Evolutionary conservation across 805 yeast species (phyloP).

Genomic region (Komagataella pastoris): DNA sequence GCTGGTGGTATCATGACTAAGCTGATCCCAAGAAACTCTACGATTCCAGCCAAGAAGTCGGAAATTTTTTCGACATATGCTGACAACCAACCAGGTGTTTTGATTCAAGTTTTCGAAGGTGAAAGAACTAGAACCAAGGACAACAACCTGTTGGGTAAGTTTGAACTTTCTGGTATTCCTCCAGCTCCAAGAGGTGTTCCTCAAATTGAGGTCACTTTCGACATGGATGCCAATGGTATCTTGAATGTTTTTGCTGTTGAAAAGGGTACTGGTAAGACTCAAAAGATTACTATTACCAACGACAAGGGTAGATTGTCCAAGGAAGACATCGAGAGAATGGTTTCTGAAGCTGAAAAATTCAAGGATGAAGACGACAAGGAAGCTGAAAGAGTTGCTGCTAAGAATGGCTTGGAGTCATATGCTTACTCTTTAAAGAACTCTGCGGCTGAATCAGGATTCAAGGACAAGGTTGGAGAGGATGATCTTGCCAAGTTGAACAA

Average conservation of each 20-base stretch:
- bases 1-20: constrained; percentile 99
- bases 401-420: constrained; percentile 92
- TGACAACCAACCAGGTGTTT: constrained; percentile 97
- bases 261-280: constrained; percentile 97
- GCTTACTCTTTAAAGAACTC: constrained; percentile 88
- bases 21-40: constrained; percentile 95
- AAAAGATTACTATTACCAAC: constrained; percentile 94
- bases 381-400: constrained; percentile 83
- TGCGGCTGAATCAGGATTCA: constrained; percentile 58
- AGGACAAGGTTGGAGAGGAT: constrained; percentile 45
- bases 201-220: constrained; percentile 95
- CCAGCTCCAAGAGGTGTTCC: constrained; percentile 99
- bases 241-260: constrained; percentile 92
- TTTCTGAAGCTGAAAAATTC: constrained; percentile 92
- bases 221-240: constrained; percentile 95
- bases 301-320: constrained; percentile 97
- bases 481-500: constrained; percentile 31
- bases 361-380: constrained; percentile 95
- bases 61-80: constrained; percentile 95
- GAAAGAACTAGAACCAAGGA: constrained; percentile 95
- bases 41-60: constrained; percentile 95
- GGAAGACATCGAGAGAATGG: constrained; percentile 98
- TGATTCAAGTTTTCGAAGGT: constrained; percentile 96
- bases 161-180: constrained; percentile 92
- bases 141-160: constrained; percentile 93